Evolutionary conservation across 805 yeast species (phyloP).

Genomic region (Clavispora fructus): DNA sequence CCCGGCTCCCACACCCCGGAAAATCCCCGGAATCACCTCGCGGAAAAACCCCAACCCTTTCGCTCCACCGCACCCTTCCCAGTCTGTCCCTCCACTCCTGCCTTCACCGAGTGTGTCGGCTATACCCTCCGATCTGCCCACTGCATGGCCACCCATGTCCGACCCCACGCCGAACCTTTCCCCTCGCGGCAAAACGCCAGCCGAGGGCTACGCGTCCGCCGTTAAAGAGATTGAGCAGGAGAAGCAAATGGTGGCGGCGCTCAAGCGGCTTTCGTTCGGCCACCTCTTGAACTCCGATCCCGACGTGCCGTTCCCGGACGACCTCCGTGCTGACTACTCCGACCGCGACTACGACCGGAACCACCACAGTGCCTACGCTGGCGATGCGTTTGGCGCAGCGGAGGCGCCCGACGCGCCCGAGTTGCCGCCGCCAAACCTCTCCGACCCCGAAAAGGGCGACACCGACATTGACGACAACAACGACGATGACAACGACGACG

Average conservation of each 20-base stretch:
- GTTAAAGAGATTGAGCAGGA: constrained; percentile 76
- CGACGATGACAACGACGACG: no score
- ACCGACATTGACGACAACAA: neutral
- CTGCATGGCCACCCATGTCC: neutral
- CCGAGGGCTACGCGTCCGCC: constrained; percentile 41
- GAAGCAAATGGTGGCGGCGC: constrained; percentile 64
- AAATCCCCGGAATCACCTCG: neutral
- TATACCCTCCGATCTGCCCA: neutral
- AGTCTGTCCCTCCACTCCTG: neutral
- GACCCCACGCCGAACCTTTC: neutral
- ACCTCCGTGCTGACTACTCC: neutral
- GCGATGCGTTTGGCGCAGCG: neutral
- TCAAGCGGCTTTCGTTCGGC: constrained; percentile 72
- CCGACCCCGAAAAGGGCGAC: neutral
- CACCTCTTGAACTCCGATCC: constrained; percentile 59
- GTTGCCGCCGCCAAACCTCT: neutral
- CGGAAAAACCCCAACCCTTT: no score
- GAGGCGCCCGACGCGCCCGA: neutral
- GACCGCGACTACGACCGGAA: constrained; percentile 1
- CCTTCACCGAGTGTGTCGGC: neutral
- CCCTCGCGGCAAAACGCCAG: constrained; percentile 1
- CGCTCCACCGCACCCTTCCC: neutral
- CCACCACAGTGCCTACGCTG: neutral
- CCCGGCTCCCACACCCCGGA: neutral
- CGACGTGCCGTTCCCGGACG: constrained; percentile 51